Base-by-base conservation (phyloP, 1,284 basidiomycete species). In the Psilocybe mexicana region DNA sequence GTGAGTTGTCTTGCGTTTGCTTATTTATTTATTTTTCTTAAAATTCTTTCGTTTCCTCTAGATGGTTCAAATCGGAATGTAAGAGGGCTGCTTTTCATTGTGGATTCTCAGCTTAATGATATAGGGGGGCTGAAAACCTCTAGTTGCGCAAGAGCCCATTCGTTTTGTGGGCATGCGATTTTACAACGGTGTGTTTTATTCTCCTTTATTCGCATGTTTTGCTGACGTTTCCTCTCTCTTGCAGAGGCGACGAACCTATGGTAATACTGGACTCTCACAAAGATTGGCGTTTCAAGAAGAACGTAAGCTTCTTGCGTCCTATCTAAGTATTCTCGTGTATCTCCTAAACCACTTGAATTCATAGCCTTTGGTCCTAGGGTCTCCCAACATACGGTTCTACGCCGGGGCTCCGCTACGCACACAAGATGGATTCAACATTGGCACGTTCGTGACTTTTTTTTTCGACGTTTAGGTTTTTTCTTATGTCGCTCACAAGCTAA, bases 371-470 rank as follows among this genome's bases (percentile, higher is more conserved):
- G 92, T 94, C 26, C 74, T 74, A 3, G 87, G 84, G 1, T 63
- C 76, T 25, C 90, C 93, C 1, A 72, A 86, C 62, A 81, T 94
- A 25, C 84, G 93, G 30, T 98, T 98, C 73, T 97, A 96, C 69
- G 95, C 95, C 3, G 94, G 93, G 14, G 92, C 93, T 26, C 95
- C 95, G 1, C 70, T 98, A 43, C 83, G 93, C 25, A 97, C 95
- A 0, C 80, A 88, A 49, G 94, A 97, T 60, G 96, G 95, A 2
- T 90, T 80, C 74, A 98, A 97, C 68, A 87, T 98, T 57, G 94
- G 94, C 68, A 85, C 85, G 82, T 87, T 69, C 70, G 81, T 76
- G 30, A 14, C 14, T 6, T 4, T 40, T 14, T 53, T 25, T 52
- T 12, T 26, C 11, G 7, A 4, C 7, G 23, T 12, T 25, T 38